A percentile compares a stretch with the other conserved stretches of the same genome.
Evolutionary conservation across 495 filamentous ascomycete genomes (phyloP).

Genomic region (Aspergillus diversus): DNA sequence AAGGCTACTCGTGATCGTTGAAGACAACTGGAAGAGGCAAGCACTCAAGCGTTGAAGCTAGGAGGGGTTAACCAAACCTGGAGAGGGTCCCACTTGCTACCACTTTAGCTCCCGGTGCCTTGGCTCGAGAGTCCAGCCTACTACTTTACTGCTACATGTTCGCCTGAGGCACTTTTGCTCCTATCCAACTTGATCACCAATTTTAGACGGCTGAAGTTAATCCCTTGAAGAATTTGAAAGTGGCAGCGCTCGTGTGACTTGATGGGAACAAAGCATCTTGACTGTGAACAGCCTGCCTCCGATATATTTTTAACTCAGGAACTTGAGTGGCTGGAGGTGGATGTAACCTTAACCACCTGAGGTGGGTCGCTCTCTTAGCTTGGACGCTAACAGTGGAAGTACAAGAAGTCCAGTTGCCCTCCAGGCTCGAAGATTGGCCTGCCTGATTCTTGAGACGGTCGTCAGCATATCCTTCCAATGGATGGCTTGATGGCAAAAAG

Average conservation of each 20-base stretch:
- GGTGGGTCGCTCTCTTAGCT: neutral
- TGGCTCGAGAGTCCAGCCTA: neutral
- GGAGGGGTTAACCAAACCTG: neutral
- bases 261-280: neutral
- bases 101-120: neutral
- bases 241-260: neutral
- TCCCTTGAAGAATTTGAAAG: neutral
- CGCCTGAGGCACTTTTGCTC: no score
- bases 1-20: neutral
- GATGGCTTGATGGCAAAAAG: no score
- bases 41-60: neutral
- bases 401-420: no score
- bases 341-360: constrained; percentile 11
- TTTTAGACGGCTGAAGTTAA: no score
- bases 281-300: no score
- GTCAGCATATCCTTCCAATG: no score
- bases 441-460: no score
- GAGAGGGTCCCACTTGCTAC: neutral
- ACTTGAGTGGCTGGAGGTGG: neutral
- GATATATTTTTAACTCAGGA: neutral
- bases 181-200: no score
- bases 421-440: no score
- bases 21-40: neutral
- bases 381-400: neutral
- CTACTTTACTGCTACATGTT: no score